These are phyloP conservation scores for Aspergillus hancockii DNA, from an alignment of 495 filamentous ascomycete genomes.

Conservation along the genomic window DNA sequence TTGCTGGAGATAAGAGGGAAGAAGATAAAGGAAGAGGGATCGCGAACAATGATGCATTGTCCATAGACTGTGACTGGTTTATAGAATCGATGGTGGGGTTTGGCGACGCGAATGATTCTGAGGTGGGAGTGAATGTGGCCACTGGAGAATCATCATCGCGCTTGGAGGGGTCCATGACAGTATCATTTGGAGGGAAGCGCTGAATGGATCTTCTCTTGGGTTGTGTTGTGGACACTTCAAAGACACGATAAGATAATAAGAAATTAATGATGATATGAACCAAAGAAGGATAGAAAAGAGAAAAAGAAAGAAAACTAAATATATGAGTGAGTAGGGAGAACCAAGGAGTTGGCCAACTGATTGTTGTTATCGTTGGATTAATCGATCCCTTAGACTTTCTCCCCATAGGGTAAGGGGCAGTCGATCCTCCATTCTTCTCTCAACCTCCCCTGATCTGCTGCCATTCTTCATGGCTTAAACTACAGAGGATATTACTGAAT, in stretches of 20 bases:
- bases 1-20: slow-evolving; percentile 36
- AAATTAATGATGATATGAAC: background rate
- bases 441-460: background rate
- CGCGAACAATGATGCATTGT: slow-evolving; percentile 48
- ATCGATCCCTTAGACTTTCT: background rate
- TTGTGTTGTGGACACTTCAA: background rate
- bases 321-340: slow-evolving; percentile 10
- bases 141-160: slow-evolving; percentile 26
- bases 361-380: slow-evolving; percentile 1
- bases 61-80: slow-evolving; percentile 38
- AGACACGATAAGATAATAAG: background rate
- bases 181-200: slow-evolving; percentile 16
- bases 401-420: slow-evolving; percentile 10
- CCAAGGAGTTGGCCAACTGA: background rate
- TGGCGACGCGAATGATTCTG: slow-evolving; percentile 16
- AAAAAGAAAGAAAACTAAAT: slow-evolving; percentile 4
- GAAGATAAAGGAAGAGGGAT: slow-evolving; percentile 42
- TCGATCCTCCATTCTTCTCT: slow-evolving; percentile 20
- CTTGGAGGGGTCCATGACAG: slow-evolving; percentile 41
- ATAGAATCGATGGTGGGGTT: slow-evolving; percentile 18
- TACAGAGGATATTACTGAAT: background rate
- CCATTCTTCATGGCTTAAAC: background rate
- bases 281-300: background rate
- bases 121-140: slow-evolving; percentile 28
- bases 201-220: no score